Percentiles rank a stretch among this genome's conserved stretches.
phyloP scores from a whole-genome alignment of 2,329 filamentous ascomycete species.

The Fusarium euwallaceae region DNA sequence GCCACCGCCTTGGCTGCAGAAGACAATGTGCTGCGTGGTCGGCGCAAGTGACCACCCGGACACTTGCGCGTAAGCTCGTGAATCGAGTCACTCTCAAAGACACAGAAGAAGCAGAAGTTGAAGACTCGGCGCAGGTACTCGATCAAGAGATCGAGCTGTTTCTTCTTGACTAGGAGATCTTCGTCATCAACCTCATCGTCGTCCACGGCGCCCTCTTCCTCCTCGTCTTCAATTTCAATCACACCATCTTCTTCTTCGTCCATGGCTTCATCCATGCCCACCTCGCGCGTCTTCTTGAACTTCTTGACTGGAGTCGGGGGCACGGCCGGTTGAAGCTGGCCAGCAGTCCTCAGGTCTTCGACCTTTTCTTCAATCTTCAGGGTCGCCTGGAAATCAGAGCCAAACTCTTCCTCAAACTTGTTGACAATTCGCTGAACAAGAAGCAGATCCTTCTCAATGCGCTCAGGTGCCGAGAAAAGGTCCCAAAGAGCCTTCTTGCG shows the following conservation, averaged over 20 bases:
- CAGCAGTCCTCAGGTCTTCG: conserved; percentile 81
- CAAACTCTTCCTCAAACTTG: conserved; percentile 88
- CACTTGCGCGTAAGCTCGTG: conserved; percentile 97
- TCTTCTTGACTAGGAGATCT: conserved; percentile 91
- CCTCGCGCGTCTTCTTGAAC: conserved; percentile 70
- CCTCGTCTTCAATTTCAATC: conserved; percentile 82
- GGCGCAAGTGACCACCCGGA: conserved; percentile 94
- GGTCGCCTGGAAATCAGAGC: conserved; percentile 80
- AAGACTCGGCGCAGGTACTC: conserved; percentile 97
- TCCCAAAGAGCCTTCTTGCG: conserved; percentile 98
- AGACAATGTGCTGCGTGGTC: conserved; percentile 87
- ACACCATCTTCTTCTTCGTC: conserved; percentile 76
- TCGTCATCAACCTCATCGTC: conserved; percentile 94
- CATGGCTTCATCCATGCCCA: conserved; percentile 72
- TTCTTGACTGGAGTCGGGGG: conserved; percentile 68
- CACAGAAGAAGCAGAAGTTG: conserved; percentile 99
- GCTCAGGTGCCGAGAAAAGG: conserved; percentile 92
- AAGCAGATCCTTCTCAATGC: conserved; percentile 89
- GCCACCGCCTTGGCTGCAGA: conserved; percentile 87
- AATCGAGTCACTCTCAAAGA: conserved; percentile 97
- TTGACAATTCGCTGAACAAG: conserved; percentile 85
- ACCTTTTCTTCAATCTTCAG: conserved; percentile 88
- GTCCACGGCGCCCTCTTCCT: conserved; percentile 81
- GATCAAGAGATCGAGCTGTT: conserved; percentile 94
- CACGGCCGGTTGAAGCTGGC: conserved; percentile 78